phyloP scores from a whole-genome alignment of 768 basidiomycete genomes.

The Ephemerocybe angulata region DNA sequence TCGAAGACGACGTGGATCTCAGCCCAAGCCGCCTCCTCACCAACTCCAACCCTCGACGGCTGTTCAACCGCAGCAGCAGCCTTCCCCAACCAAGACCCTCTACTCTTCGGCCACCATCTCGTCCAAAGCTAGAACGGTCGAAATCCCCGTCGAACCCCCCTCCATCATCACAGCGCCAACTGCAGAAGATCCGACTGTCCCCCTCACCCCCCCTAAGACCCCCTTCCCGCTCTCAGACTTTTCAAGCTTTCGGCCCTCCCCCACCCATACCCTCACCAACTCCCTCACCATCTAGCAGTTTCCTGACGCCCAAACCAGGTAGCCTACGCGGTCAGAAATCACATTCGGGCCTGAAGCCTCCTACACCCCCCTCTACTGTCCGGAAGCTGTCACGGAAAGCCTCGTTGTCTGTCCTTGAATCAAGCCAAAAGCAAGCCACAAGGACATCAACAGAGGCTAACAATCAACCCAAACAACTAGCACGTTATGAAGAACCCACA shows the following conservation, averaged over 20 bases:
- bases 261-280: constrained; percentile 37
- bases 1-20: constrained; percentile 79
- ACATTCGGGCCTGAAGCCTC: constrained; percentile 75
- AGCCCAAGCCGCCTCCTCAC: constrained; percentile 70
- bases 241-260: constrained; percentile 51
- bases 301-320: constrained; percentile 65
- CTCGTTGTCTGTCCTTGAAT: constrained; percentile 71
- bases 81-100: constrained; percentile 51
- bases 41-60: constrained; percentile 42
- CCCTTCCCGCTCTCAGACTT: constrained; percentile 55
- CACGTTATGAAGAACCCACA: constrained; percentile 74
- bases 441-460: constrained; percentile 43
- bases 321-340: constrained; percentile 83
- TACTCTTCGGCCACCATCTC: constrained; percentile 59
- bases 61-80: constrained; percentile 54
- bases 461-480: constrained; percentile 35
- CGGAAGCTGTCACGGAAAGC: constrained; percentile 72
- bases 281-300: constrained; percentile 45
- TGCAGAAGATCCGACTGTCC: constrained; percentile 63
- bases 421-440: constrained; percentile 50
- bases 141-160: constrained; percentile 73
- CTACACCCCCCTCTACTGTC: constrained; percentile 61
- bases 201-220: constrained; percentile 66
- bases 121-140: constrained; percentile 55
- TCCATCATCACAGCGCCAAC: constrained; percentile 62